Evolutionary conservation across 345 rosid genomes (phyloP), one percentile per base, ranked within the genome.

Genomic region (Syzygium aromaticum): DNA sequence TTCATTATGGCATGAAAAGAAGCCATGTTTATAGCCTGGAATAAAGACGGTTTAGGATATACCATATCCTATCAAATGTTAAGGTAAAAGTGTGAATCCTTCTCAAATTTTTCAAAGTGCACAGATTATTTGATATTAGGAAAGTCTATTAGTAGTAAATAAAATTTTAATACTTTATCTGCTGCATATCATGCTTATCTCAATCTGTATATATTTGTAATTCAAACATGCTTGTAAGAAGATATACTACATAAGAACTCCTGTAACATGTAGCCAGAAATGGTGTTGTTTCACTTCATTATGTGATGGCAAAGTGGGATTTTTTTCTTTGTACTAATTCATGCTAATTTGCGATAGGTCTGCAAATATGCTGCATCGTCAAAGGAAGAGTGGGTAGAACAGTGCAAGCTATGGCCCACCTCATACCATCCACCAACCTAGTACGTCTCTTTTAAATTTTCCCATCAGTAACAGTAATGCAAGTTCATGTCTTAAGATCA

Each of bases 341-440:
- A 46, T 11, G 52, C 63, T n/a, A 64, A 87, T 51, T 83, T 27
- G 46, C 77, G 87, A 46, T 90, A 96, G 99, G 96, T 96, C 73
- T 90, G 93, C 87, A 92, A 93, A 91, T 89, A 91, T 92, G 95
- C 96, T 89, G 98, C 99, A 17, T 90, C 87, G 3, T 92, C 98
- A 33, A 95, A 92, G 91, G 98, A 95, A 89, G 95, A 94, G 89
- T 97, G 98, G 98, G 96, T 93, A 91, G 97, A 94, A 86, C 99
- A 96, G 78, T 93, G 97, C 95, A 96, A 94, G 94, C 86, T 94
- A 30, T 96, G 99, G 99, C 99, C 99, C 84, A 94, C 98, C 67
- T 97, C 97, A 57, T 97, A 87, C 90, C 99, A 97, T 91, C 98
- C 98, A 1, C 98, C 96, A 57, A 95, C 97, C 85, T 96, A 92